Evolutionary conservation across 352 stramenopile species (phyloP), one percentile per base, ranked within the genome.

Genomic region (Aphanomyces stellatus): DNA sequence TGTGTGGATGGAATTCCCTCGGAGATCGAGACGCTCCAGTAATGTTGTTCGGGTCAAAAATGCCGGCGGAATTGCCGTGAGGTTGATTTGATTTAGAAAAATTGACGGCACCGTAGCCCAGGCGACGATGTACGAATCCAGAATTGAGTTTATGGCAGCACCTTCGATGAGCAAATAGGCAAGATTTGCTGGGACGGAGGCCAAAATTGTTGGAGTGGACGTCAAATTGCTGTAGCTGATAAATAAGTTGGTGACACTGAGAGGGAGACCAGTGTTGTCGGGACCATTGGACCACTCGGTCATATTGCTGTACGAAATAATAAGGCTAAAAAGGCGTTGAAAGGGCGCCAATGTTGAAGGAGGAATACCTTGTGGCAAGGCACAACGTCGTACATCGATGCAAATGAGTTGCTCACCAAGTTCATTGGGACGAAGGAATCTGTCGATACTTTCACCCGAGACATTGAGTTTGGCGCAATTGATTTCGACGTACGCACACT

Each of bases 401-500:
- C 30, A 55, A 19, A 65, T 56, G 15, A 65, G 37, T 13, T 46
- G 6, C 2, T 7, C n/a, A 17, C 59, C 59, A 19, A 65, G 28
- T 53, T 22, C 46, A 5, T 10, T 13, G 1, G 59, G 59, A 22
- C 15, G 5, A 8, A 65, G 27, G 0, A 34, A 30, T 6, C 11
- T 0, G 11, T 35, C 59, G 30, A 65, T 35, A 10, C 34, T 55
- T 15, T 22, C 24, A 17, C 37, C 42, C 11, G 1, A 13, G 7
- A 31, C 1, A 10, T 24, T 4, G 6, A 22, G 42, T 1, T 8
- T 13, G 4, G 59, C 59, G 46, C 59, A 65, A 28, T 65, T 65
- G 46, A 65, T 17, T 37, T 42, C 30, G 8, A 53, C 49, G 10
- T 53, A 53, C 13, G 34, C 59, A 28, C 59, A 65, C 27, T 65